Evolutionary conservation across 139 green algal genomes (phyloP).

Genomic region (Nannochloris sp.): DNA sequence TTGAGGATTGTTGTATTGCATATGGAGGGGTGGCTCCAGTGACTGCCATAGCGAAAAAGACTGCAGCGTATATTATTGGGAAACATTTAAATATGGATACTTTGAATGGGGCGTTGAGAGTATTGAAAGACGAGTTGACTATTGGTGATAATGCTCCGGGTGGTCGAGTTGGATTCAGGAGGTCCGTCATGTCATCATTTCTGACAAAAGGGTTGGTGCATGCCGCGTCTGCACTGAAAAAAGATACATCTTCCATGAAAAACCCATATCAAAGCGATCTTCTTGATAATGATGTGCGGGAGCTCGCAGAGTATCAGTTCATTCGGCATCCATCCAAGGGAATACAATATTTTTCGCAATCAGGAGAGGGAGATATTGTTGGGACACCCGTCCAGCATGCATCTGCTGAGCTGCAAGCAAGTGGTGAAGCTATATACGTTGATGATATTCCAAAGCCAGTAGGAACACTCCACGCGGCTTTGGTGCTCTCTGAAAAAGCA

Average conservation of each 20-base stretch:
- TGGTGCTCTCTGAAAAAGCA: conserved; percentile 66
- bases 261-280: not conserved
- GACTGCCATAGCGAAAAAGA: conserved; percentile 51
- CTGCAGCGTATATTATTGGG: conserved; percentile 41
- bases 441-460: conserved; percentile 76
- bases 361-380: conserved; percentile 41
- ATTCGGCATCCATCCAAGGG: conserved; percentile 50
- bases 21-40: conserved; percentile 81
- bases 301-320: conserved; percentile 33
- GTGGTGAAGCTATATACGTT: conserved; percentile 79
- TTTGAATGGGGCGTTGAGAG: conserved; percentile 48
- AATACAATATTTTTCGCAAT: conserved; percentile 71
- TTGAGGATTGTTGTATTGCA: conserved; percentile 55
- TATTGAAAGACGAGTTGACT: conserved; percentile 65
- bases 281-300: conserved; percentile 16
- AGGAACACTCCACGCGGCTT: conserved; percentile 59
- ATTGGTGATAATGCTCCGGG: conserved; percentile 59
- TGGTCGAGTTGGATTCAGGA: conserved; percentile 84
- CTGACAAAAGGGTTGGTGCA: conserved; percentile 71
- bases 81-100: conserved; percentile 41
- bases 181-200: conserved; percentile 77
- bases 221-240: conserved; percentile 25
- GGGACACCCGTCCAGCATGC: conserved; percentile 72
- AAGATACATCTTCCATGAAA: conserved; percentile 13
- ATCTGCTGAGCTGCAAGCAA: conserved; percentile 85